phyloP scores from a whole-genome alignment of 2,329 filamentous ascomycete genomes.

The Aurifilum marmelostoma region DNA sequence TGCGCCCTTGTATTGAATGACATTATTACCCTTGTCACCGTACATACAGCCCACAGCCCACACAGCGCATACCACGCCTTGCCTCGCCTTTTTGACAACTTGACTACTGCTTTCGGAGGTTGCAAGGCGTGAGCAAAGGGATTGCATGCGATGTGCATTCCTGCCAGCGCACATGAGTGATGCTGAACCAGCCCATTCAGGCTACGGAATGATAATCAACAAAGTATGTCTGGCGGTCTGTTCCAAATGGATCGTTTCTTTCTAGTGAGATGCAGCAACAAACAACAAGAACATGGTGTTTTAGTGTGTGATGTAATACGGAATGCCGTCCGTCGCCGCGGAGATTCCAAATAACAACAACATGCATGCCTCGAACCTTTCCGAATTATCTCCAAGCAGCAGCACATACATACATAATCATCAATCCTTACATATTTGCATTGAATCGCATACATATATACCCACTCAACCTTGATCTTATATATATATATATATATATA shows the following conservation, averaged over 20 bases:
- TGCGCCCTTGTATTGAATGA: slow-evolving; percentile 1
- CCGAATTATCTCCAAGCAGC: background rate
- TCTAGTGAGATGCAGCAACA: no score
- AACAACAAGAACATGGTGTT: background rate
- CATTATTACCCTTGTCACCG: background rate
- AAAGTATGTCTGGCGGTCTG: no score
- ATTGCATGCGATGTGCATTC: no score
- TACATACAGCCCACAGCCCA: background rate
- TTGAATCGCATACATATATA: no score
- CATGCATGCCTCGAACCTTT: background rate
- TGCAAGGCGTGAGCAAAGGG: background rate
- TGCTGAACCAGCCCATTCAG: background rate
- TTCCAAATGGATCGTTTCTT: no score
- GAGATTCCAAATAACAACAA: background rate
- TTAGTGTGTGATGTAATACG: background rate
- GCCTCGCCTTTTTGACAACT: background rate
- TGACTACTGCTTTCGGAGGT: background rate
- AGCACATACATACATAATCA: background rate
- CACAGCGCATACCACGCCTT: no score
- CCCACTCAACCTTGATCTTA: background rate
- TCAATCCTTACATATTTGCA: background rate
- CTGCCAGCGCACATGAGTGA: background rate
- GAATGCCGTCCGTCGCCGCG: background rate
- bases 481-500: no score
- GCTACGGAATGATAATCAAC: background rate